A percentile compares a stretch with the other conserved stretches of the same genome.
Conservation (phyloP, 768 basidiomycete genomes). For the Boletus rubescentipes region DNA sequence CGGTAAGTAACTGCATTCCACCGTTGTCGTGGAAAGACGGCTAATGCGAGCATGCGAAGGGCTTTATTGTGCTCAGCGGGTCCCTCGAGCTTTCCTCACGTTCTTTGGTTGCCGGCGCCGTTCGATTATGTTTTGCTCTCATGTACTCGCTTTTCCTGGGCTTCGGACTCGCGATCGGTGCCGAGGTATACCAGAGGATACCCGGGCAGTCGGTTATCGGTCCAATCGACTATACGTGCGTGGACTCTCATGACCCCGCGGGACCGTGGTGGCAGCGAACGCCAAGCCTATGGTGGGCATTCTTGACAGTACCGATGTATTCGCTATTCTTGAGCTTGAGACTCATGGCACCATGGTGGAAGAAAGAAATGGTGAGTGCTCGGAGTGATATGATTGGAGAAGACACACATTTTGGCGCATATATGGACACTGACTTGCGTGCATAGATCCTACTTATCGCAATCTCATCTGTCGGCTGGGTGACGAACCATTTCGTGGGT, state of each 20-base stretch:
- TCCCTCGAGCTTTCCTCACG: constrained; percentile 78
- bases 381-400: background rate
- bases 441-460: constrained; percentile 48
- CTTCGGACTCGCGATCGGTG: constrained; percentile 82
- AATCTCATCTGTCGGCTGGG: constrained; percentile 73
- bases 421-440: background rate
- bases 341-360: constrained; percentile 58
- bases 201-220: constrained; percentile 46
- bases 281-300: constrained; percentile 72
- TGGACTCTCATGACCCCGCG: constrained; percentile 48
- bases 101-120: constrained; percentile 82
- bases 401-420: background rate
- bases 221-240: constrained; percentile 61
- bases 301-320: constrained; percentile 70
- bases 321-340: constrained; percentile 65
- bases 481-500: constrained; percentile 66
- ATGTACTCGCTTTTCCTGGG: constrained; percentile 78
- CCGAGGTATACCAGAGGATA: constrained; percentile 61
- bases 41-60: constrained; percentile 30
- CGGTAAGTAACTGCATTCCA: constrained; percentile 41
- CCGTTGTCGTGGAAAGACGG: background rate
- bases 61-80: constrained; percentile 70
- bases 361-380: constrained; percentile 52
- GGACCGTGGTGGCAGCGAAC: constrained; percentile 76
- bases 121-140: constrained; percentile 75